Evolutionary conservation across 495 filamentous ascomycete species (phyloP).

Genomic region (Hypoxylon intermedium): DNA sequence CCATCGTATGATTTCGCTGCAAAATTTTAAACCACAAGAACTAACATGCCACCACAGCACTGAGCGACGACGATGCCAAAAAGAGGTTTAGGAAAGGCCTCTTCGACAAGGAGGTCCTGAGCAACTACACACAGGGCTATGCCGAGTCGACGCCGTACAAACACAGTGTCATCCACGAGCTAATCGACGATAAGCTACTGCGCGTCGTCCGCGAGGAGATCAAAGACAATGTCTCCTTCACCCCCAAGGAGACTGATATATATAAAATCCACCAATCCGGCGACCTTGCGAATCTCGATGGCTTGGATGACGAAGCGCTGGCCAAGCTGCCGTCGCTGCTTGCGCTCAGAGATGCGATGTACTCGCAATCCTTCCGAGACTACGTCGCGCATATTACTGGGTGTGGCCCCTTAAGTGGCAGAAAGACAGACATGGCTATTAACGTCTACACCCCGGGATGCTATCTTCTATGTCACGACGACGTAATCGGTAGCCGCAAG

Average conservation of each 20-base stretch:
- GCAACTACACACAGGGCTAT: slow-evolving; percentile 74
- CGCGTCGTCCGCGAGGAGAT: slow-evolving; percentile 90
- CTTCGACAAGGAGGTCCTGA: slow-evolving; percentile 70
- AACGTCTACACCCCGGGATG: slow-evolving; percentile 97
- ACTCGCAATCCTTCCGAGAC: slow-evolving; percentile 85
- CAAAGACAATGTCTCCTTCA: slow-evolving; percentile 86
- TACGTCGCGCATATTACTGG: slow-evolving; percentile 85
- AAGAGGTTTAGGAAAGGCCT: slow-evolving; percentile 75
- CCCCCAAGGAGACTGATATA: slow-evolving; percentile 98
- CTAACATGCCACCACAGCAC: slow-evolving; percentile 43
- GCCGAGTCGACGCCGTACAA: slow-evolving; percentile 81
- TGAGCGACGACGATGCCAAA: slow-evolving; percentile 54
- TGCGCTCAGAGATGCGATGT: slow-evolving; percentile 87
- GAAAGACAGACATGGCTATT: slow-evolving; percentile 99
- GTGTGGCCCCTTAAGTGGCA: slow-evolving; percentile 84
- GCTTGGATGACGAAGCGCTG: slow-evolving; percentile 81
- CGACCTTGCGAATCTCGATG: slow-evolving; percentile 95
- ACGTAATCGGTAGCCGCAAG: slow-evolving; percentile 92
- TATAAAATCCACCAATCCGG: slow-evolving; percentile 99
- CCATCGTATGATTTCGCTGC: slow-evolving; percentile 31
- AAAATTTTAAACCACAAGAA: slow-evolving; percentile 17
- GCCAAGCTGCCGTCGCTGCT: slow-evolving; percentile 84
- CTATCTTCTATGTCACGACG: slow-evolving; percentile 95
- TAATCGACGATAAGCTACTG: slow-evolving; percentile 81
- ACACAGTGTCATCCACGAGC: slow-evolving; percentile 81